A percentile compares a stretch with the other conserved stretches of the same genome.
Conservation (phyloP, 2,329 filamentous ascomycete genomes). For the Meredithiella fracta region DNA sequence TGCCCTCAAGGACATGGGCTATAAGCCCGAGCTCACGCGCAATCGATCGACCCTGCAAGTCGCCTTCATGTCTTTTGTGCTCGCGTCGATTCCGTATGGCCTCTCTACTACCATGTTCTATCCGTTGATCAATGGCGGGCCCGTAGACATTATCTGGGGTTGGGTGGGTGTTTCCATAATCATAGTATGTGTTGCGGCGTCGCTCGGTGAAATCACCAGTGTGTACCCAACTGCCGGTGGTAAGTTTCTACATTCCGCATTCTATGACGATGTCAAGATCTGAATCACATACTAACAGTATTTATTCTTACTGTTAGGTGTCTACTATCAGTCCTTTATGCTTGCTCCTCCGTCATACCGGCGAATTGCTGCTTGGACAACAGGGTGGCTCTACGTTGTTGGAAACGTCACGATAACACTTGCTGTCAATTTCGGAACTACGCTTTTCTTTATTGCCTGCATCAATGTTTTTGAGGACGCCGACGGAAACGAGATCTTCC, state of each 20-base stretch:
- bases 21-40: slow-evolving; percentile 47
- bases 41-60: slow-evolving; percentile 53
- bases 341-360: slow-evolving; percentile 45
- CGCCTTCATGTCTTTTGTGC: slow-evolving; percentile 61
- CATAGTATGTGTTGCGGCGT: slow-evolving; percentile 53
- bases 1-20: slow-evolving; percentile 46
- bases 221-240: slow-evolving; percentile 63
- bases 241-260: slow-evolving; percentile 16
- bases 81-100: slow-evolving; percentile 59
- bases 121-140: slow-evolving; percentile 48
- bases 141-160: slow-evolving; percentile 56
- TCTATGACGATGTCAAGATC: not conserved
- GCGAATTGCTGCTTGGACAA: slow-evolving; percentile 50
- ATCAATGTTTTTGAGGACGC: slow-evolving; percentile 37
- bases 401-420: slow-evolving; percentile 71
- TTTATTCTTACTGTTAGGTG: slow-evolving; percentile 22
- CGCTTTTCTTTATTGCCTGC: slow-evolving; percentile 41
- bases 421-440: slow-evolving; percentile 69
- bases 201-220: slow-evolving; percentile 57
- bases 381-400: slow-evolving; percentile 60
- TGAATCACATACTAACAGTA: slow-evolving; percentile 1
- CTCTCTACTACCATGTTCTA: slow-evolving; percentile 54
- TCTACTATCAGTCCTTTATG: slow-evolving; percentile 69
- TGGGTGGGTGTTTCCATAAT: slow-evolving; percentile 53
- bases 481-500: slow-evolving; percentile 28